phyloP scores from a whole-genome alignment of 768 basidiomycete species.

The Antrodiella citrinella region DNA sequence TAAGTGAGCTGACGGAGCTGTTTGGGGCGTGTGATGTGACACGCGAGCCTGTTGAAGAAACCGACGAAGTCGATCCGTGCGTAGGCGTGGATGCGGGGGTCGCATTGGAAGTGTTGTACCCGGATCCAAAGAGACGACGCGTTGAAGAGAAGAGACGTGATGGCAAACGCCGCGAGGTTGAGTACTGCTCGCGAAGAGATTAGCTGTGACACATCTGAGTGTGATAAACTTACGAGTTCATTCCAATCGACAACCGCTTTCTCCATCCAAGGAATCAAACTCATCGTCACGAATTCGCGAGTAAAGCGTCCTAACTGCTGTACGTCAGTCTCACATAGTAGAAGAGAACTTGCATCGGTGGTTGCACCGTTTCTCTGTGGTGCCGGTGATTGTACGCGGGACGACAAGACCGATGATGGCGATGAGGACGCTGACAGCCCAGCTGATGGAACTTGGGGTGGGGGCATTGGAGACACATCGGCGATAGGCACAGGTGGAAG shows the following conservation, averaged over 20 bases:
- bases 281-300: conserved; percentile 84
- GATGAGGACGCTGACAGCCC: neutral
- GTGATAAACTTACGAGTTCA: conserved; percentile 47
- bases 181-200: conserved; percentile 35
- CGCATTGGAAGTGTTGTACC: conserved; percentile 29
- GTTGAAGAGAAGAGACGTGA: conserved; percentile 84
- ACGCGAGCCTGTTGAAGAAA: conserved; percentile 22
- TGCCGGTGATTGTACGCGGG: neutral
- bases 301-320: conserved; percentile 69
- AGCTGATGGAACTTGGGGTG: conserved; percentile 12
- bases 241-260: conserved; percentile 91
- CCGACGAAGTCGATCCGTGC: conserved; percentile 30
- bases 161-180: conserved; percentile 69
- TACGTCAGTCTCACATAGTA: conserved; percentile 65
- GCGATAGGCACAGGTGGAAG: conserved; percentile 45
- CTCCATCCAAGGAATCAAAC: conserved; percentile 95
- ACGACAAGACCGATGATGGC: conserved; percentile 6
- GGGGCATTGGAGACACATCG: conserved; percentile 24
- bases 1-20: conserved; percentile 24
- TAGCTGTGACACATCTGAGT: neutral
- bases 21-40: conserved; percentile 19
- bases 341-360: conserved; percentile 22
- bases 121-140: conserved; percentile 70
- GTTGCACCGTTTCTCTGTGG: neutral
- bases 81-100: conserved; percentile 29